phyloP scores from a whole-genome alignment of 1,139 yeast species.

The Zygosaccharomyces pseudobailii region DNA sequence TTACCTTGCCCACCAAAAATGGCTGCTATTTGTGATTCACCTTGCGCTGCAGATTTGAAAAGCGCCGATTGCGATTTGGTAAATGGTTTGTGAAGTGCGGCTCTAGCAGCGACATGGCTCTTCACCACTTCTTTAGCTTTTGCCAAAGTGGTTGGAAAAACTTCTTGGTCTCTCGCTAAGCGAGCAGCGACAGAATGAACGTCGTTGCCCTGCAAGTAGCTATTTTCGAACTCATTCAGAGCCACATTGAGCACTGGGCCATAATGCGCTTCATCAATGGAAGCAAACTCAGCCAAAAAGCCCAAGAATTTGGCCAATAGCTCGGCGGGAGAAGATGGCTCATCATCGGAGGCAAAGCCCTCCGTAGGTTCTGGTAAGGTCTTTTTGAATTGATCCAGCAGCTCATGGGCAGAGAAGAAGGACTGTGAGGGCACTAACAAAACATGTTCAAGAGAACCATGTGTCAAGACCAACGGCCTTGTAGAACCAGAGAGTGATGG shows the following conservation, averaged over 20 bases:
- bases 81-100: conserved; percentile 46
- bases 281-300: conserved; percentile 59
- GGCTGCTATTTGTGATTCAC: conserved; percentile 64
- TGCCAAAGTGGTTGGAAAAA: conserved; percentile 58
- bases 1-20: conserved; percentile 99
- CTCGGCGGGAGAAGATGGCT: conserved; percentile 86
- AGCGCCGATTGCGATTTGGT: conserved; percentile 59
- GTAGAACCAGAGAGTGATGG: conserved; percentile 37
- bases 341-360: conserved; percentile 80
- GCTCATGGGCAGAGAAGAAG: conserved; percentile 77
- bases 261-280: conserved; percentile 44
- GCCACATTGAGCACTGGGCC: conserved; percentile 66
- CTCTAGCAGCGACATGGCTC: conserved; percentile 58
- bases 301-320: conserved; percentile 81
- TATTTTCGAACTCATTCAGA: conserved; percentile 75
- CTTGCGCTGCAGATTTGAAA: conserved; percentile 54
- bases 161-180: conserved; percentile 46
- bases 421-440: conserved; percentile 79
- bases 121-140: conserved; percentile 73
- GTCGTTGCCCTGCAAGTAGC: conserved; percentile 69
- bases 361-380: conserved; percentile 78
- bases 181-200: conserved; percentile 85
- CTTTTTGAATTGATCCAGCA: conserved; percentile 79
- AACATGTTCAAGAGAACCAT: conserved; percentile 85
- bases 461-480: conserved; percentile 77